Conservation (phyloP, 163 green algal genomes). For the Scenedesmus sp. region DNA sequence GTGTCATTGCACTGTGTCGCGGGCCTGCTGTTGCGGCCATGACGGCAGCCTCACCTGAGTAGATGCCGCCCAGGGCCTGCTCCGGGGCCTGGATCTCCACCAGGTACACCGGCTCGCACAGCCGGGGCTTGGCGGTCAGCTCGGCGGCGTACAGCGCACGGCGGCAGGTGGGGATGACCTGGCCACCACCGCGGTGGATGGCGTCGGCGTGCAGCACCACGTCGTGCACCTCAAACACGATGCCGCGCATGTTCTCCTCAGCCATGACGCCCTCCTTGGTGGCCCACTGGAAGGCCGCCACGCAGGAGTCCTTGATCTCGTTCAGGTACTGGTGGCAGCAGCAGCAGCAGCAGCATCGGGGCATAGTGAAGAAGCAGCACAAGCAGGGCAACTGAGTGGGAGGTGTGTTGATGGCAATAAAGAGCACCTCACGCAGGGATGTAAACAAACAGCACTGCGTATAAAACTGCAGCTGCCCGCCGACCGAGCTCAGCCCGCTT, state of each 20-base stretch:
- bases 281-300: slow-evolving; percentile 99
- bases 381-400: not conserved
- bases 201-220: slow-evolving; percentile 98
- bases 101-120: slow-evolving; percentile 98
- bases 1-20: no score
- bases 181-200: slow-evolving; percentile 98
- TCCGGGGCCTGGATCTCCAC: slow-evolving; percentile 99
- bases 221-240: slow-evolving; percentile 95
- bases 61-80: slow-evolving; percentile 96
- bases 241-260: slow-evolving; percentile 99
- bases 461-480: no score
- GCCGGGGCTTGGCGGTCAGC: slow-evolving; percentile 92
- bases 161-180: slow-evolving; percentile 98
- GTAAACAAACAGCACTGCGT: no score
- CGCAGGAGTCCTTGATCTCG: slow-evolving; percentile 99
- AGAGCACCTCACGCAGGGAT: no score
- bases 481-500: no score
- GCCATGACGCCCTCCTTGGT: slow-evolving; percentile 97
- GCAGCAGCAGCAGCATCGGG: not conserved
- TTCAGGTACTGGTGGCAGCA: slow-evolving; percentile 96
- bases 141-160: slow-evolving; percentile 95
- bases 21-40: not conserved
- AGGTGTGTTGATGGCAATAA: not conserved
- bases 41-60: slow-evolving; percentile 70
- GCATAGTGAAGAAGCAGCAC: not conserved